These are phyloP conservation scores for Dendrobium catenatum DNA, from an alignment of 106 monocot species.

Conservation along the genomic window DNA sequence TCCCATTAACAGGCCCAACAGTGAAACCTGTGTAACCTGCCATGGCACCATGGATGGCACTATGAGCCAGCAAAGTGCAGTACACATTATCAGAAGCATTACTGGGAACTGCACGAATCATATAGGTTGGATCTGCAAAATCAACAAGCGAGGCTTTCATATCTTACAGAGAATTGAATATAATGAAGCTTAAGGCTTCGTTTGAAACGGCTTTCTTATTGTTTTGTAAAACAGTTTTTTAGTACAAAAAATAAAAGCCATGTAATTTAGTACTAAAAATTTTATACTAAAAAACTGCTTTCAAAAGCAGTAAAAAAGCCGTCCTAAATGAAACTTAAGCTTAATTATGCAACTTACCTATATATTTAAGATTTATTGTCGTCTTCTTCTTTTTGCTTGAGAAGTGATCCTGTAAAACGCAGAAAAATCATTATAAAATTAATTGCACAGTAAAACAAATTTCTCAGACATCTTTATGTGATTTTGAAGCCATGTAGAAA, in stretches of 20 bases:
- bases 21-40: slow-evolving; percentile 46
- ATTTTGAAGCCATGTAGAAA: neutral
- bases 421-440: neutral
- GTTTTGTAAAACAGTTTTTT: no score
- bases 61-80: slow-evolving; percentile 47
- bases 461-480: neutral
- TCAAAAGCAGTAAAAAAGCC: no score
- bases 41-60: slow-evolving; percentile 49
- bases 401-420: slow-evolving; percentile 28
- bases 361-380: slow-evolving; percentile 41
- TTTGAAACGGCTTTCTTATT: no score
- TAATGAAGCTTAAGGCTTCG: neutral
- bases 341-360: slow-evolving; percentile 16
- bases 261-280: no score
- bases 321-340: neutral
- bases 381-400: slow-evolving; percentile 20
- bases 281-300: no score
- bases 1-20: slow-evolving; percentile 34
- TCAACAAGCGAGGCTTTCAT: neutral
- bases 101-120: slow-evolving; percentile 59
- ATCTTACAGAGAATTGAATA: neutral
- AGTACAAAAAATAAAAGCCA: no score
- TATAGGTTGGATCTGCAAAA: slow-evolving; percentile 54
- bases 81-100: slow-evolving; percentile 59
- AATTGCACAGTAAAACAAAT: neutral